Evolutionary conservation across 2,329 filamentous ascomycete genomes (phyloP), one percentile per base, ranked within the genome.

Genomic region (Ceratocystiopsis sp.): DNA sequence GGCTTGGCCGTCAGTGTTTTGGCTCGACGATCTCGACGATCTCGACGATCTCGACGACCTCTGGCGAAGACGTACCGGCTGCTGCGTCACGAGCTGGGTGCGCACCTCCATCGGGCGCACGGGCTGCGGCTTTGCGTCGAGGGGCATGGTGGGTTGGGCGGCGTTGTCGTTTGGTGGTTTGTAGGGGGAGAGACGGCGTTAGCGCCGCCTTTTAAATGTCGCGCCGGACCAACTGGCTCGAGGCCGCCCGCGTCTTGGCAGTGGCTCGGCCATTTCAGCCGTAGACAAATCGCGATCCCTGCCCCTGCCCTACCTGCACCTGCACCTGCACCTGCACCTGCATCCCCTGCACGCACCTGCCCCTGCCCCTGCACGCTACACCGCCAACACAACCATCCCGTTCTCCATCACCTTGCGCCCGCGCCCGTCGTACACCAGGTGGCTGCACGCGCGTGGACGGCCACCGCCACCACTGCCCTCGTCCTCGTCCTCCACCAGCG

Each of bases 351-450:
- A n/a, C n/a, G n/a, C n/a, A n/a, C n/a, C n/a, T n/a, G n/a, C n/a
- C n/a, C n/a, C n/a, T n/a, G n/a, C n/a, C n/a, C 8, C 4, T 4
- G 21, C 21, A 21, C 21, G 21, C 21, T 38, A 41, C 41, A 33
- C 16, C 32, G 33, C 35, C 21, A 46, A 33, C 35, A 44, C 19
- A 15, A 34, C 37, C 41, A 35, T 16, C 4, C 40, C 40, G 33
- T 48, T 44, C 35, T 48, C 42, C 25, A 18, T 16, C 16, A 47
- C 37, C 18, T 42, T 45, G n/a, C 38, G 43, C 2, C 58, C 59
- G 25, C 56, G 55, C 47, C 55, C 57, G 42, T 60, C 55, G 35
- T 59, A 62, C 1, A 57, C 53, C 3, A 55, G 52, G 38, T 59
- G 53, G 39, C 59, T 61, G 45, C 61, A 62, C 40, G n/a, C 36